These are phyloP conservation scores for Prinsepia uniflora DNA, from an alignment of 306 rosid species.

Conservation along the genomic window DNA sequence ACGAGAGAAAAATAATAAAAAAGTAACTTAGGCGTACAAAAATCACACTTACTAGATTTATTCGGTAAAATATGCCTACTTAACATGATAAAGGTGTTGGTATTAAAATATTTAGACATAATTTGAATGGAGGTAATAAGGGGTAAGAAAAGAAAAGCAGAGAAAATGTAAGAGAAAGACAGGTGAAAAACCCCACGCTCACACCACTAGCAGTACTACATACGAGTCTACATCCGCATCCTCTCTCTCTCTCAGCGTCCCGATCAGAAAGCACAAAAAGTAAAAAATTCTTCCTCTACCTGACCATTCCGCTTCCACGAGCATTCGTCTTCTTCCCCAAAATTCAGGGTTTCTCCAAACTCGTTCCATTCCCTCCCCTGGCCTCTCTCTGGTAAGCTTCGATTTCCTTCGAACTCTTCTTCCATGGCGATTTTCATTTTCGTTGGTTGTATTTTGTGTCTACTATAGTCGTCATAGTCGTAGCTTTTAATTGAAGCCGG, in stretches of 20 bases:
- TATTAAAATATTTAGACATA: too few relatives aligned
- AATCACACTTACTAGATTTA: too few relatives aligned
- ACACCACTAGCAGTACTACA: not conserved
- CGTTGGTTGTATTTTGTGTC: not conserved
- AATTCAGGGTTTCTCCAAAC: conserved; percentile 22
- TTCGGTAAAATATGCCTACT: too few relatives aligned
- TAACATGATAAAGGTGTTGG: too few relatives aligned
- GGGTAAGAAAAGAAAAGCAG: not conserved
- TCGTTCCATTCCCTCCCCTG: conserved; percentile 5
- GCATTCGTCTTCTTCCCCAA: conserved; percentile 10
- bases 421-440: conserved; percentile 3
- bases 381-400: conserved; percentile 26
- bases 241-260: not conserved
- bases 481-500: not conserved
- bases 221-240: conserved; percentile 3
- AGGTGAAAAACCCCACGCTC: conserved; percentile 22
- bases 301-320: conserved; percentile 30
- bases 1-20: too few relatives aligned
- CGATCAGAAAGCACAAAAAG: not conserved
- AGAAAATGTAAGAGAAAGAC: conserved; percentile 20
- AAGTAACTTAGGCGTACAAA: too few relatives aligned
- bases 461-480: not conserved
- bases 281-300: conserved; percentile 17
- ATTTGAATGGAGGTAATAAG: not conserved
- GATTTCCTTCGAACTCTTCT: conserved; percentile 14